A percentile compares a stretch with the other conserved stretches of the same genome.
These are phyloP conservation scores for Podospora appendiculata DNA, from an alignment of 495 filamentous ascomycete species.

Conservation along the genomic window DNA sequence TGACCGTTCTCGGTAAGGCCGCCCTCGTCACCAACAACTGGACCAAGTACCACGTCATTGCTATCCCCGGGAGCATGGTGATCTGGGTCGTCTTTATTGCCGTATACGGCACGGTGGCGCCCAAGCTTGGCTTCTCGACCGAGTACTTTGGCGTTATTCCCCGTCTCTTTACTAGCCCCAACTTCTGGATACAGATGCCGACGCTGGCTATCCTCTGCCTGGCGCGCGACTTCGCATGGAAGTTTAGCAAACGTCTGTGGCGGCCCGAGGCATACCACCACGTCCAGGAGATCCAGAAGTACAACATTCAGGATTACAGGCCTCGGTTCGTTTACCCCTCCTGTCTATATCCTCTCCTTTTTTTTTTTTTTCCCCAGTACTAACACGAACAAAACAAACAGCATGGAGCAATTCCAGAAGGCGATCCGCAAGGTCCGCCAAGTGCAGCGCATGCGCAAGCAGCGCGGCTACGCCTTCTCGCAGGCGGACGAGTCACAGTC, in stretches of 20 bases:
- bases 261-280: conserved; percentile 94
- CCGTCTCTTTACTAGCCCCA: conserved; percentile 67
- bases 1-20: conserved; percentile 91
- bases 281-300: conserved; percentile 99
- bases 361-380: not conserved
- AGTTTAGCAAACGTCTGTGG: conserved; percentile 92
- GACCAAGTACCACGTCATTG: conserved; percentile 96
- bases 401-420: conserved; percentile 99
- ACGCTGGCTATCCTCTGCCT: conserved; percentile 77
- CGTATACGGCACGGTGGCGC: conserved; percentile 84
- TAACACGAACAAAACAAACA: conserved; percentile 22
- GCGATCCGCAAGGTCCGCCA: conserved; percentile 97
- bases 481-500: conserved; percentile 95
- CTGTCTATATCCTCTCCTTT: not conserved
- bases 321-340: conserved; percentile 51
- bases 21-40: conserved; percentile 93
- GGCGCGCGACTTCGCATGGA: conserved; percentile 78
- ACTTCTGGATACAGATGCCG: conserved; percentile 84
- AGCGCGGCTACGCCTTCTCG: conserved; percentile 96
- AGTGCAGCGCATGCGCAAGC: conserved; percentile 98
- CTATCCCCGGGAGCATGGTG: conserved; percentile 87
- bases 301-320: conserved; percentile 98
- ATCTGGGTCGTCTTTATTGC: conserved; percentile 90
- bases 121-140: conserved; percentile 69
- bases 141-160: conserved; percentile 85